These are phyloP conservation scores for Gossypium longicalyx DNA, from an alignment of 345 rosid genomes.

Conservation along the genomic window DNA sequence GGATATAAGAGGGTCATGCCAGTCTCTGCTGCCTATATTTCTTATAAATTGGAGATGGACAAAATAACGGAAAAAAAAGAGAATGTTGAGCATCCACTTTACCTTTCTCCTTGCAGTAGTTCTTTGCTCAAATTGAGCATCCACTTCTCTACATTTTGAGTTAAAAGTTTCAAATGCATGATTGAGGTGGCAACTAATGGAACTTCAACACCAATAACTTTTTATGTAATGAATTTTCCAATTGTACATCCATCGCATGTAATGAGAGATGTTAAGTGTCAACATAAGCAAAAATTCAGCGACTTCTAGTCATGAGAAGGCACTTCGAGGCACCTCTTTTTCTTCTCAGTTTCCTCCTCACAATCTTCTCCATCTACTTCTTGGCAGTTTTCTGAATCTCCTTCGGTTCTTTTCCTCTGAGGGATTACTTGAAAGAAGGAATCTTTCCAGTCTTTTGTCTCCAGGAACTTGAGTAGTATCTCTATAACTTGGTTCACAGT, in stretches of 20 bases:
- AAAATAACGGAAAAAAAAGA: background rate
- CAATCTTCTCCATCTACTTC: conserved; percentile 27
- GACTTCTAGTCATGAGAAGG: conserved; percentile 29
- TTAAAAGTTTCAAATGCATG: background rate
- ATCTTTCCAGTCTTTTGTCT: conserved; percentile 78
- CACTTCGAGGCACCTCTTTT: conserved; percentile 49
- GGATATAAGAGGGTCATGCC: too few species aligned
- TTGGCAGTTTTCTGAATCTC: conserved; percentile 31
- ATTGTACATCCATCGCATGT: background rate
- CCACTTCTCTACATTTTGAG: background rate
- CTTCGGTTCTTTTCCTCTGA: conserved; percentile 65
- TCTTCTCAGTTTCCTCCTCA: conserved; percentile 37
- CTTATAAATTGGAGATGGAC: too few species aligned
- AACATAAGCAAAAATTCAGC: background rate
- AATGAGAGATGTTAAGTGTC: background rate
- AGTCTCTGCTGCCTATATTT: too few species aligned
- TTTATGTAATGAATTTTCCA: background rate
- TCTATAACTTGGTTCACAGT: conserved; percentile 95
- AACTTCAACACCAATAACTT: background rate
- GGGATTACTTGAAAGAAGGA: conserved; percentile 91
- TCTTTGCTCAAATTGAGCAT: background rate
- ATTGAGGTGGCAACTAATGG: background rate
- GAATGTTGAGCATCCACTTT: background rate
- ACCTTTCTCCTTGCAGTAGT: background rate
- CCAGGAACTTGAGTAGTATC: conserved; percentile 78